Evolutionary conservation across 2,329 filamentous ascomycete species (phyloP).

Genomic region (Thelonectria blattea): DNA sequence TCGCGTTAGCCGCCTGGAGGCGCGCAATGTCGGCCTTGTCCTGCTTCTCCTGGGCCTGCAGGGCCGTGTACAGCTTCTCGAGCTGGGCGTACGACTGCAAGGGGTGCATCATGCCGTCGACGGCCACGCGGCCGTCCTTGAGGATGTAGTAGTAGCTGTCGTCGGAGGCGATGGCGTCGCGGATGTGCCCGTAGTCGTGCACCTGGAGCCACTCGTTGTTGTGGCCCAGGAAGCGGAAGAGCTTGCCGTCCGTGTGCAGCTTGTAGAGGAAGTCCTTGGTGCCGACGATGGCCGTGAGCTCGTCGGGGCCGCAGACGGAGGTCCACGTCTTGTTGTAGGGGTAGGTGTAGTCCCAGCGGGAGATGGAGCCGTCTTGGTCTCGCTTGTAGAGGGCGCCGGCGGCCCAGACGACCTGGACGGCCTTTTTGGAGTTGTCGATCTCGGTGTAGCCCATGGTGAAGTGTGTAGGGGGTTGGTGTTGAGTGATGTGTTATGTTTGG

Average conservation of each 20-base stretch:
- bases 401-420: background rate
- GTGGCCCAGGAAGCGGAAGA: slow-evolving; percentile 6
- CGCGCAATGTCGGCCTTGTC: slow-evolving; percentile 4
- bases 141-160: slow-evolving; percentile 16
- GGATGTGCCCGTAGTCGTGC: slow-evolving; percentile 6
- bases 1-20: background rate
- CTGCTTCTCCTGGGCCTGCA: background rate
- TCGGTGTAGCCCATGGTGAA: slow-evolving; percentile 3
- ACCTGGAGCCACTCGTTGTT: background rate
- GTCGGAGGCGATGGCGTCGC: slow-evolving; percentile 10
- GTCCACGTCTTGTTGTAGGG: background rate
- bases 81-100: slow-evolving; percentile 10
- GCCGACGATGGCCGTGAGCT: slow-evolving; percentile 3
- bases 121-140: slow-evolving; percentile 5
- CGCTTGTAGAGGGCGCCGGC: slow-evolving; percentile 3
- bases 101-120: slow-evolving; percentile 10
- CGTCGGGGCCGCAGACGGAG: slow-evolving; percentile 1
- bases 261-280: slow-evolving; percentile 11
- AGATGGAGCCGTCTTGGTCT: slow-evolving; percentile 1
- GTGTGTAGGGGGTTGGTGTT: background rate
- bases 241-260: slow-evolving; percentile 6
- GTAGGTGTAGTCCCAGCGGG: background rate
- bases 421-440: slow-evolving; percentile 7
- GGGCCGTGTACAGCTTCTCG: slow-evolving; percentile 10
- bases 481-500: background rate